Evolutionary conservation across 1,284 basidiomycete genomes (phyloP).

Genomic region (Bondarzewia mesenterica): DNA sequence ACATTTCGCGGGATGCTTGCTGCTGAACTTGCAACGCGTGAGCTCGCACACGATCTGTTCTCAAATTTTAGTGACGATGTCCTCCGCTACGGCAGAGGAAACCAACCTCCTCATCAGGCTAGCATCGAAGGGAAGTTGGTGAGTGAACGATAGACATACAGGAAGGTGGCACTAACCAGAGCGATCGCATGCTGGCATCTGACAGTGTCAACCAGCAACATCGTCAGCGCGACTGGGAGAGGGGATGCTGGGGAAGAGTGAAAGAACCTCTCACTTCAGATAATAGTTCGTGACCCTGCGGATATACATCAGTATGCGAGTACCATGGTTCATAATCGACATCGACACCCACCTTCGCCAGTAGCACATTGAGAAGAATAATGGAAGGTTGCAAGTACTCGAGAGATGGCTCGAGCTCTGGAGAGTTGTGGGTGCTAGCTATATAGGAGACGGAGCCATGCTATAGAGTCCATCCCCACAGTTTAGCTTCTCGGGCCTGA

Average conservation of each 20-base stretch:
- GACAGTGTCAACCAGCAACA: not conserved
- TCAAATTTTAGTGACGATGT: constrained; percentile 2
- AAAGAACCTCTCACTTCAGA: not conserved
- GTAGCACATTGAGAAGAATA: constrained; percentile 2
- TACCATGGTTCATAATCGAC: not conserved
- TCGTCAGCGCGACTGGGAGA: not conserved
- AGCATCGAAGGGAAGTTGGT: constrained; percentile 3
- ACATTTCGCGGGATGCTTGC: constrained; percentile 45
- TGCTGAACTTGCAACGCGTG: constrained; percentile 57
- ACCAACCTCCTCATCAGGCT: constrained; percentile 60
- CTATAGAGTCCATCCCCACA: too few relatives aligned
- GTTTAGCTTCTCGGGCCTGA: too few relatives aligned
- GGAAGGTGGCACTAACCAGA: constrained; percentile 31
- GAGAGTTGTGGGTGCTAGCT: too few relatives aligned
- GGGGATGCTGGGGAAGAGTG: too few relatives aligned
- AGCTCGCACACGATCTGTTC: constrained; percentile 55
- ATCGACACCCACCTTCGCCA: constrained; percentile 1
- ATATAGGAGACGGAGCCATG: too few relatives aligned
- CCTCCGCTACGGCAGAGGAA: not conserved
- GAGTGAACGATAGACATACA: constrained; percentile 5
- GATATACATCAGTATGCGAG: not conserved
- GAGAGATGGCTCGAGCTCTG: too few relatives aligned
- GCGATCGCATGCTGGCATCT: constrained; percentile 56
- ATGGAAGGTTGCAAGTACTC: too few relatives aligned
- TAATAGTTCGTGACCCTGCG: not conserved